Conservation (phyloP, 805 yeast genomes). For the Saturnispora bothae region DNA sequence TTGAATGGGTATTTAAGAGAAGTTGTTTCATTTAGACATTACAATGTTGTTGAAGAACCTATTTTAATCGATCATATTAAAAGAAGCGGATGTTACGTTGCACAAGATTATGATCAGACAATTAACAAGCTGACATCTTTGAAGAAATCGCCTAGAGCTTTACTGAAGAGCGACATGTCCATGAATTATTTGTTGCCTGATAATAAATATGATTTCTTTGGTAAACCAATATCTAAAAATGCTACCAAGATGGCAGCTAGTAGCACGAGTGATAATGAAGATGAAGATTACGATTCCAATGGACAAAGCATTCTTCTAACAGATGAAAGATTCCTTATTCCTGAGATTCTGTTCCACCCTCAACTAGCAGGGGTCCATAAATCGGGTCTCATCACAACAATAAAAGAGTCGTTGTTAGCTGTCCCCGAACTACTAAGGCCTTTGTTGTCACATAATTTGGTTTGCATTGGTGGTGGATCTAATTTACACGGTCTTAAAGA, state of each 20-base stretch:
- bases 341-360: constrained; percentile 83
- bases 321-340: constrained; percentile 83
- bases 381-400: constrained; percentile 65
- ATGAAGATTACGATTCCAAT: constrained; percentile 41
- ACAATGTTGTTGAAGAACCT: constrained; percentile 88
- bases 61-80: constrained; percentile 75
- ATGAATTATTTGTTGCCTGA: constrained; percentile 82
- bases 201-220: constrained; percentile 67
- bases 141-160: constrained; percentile 11
- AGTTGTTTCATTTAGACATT: constrained; percentile 79
- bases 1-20: constrained; percentile 78
- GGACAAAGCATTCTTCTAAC: constrained; percentile 30
- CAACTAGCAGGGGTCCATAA: constrained; percentile 66
- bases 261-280: background rate
- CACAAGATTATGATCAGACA: constrained; percentile 38
- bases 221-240: constrained; percentile 32
- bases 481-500: constrained; percentile 56
- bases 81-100: constrained; percentile 65
- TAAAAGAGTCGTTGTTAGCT: constrained; percentile 55
- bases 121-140: constrained; percentile 21
- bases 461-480: constrained; percentile 74
- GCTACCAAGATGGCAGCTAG: constrained; percentile 12
- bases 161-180: constrained; percentile 24
- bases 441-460: constrained; percentile 66
- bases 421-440: constrained; percentile 71